Percentiles rank a stretch among this genome's conserved stretches.
phyloP scores from a whole-genome alignment of 441 rosid species.

The Populus hybrid region DNA sequence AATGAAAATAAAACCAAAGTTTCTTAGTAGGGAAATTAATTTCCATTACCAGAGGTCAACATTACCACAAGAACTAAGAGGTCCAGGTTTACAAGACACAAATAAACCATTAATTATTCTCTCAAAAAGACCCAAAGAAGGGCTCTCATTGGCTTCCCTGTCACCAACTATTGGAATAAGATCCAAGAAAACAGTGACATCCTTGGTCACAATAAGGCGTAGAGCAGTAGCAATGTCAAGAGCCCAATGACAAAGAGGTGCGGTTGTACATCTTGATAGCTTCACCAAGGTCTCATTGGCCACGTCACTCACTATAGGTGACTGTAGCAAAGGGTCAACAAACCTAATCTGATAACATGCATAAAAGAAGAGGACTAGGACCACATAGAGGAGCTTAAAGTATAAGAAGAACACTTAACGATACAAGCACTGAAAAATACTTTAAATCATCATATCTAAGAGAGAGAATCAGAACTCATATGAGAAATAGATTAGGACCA shows the following conservation, averaged over 20 bases:
- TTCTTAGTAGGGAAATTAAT: too few relatives aligned
- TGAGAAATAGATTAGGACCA: not conserved
- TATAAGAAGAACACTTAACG: not conserved
- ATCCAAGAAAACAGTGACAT: constrained; percentile 39
- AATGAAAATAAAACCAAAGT: too few relatives aligned
- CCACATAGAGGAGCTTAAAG: not conserved
- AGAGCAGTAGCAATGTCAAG: constrained; percentile 94
- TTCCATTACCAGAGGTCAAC: too few relatives aligned
- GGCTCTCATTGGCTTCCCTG: constrained; percentile 47
- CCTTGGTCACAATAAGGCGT: constrained; percentile 69
- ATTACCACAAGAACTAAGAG: constrained; percentile 39
- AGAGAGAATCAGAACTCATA: not conserved
- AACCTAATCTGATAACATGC: constrained; percentile 58
- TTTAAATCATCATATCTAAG: not conserved
- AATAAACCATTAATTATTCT: constrained; percentile 73
- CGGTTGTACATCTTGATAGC: constrained; percentile 76
- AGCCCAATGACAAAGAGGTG: constrained; percentile 95
- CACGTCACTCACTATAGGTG: constrained; percentile 73
- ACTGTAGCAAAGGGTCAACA: constrained; percentile 85
- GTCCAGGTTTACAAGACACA: constrained; percentile 82
- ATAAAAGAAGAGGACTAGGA: constrained; percentile 8
- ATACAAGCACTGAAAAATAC: not conserved
- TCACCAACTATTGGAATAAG: constrained; percentile 33
- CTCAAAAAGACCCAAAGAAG: constrained; percentile 71
- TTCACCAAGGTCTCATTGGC: constrained; percentile 88